phyloP scores from a whole-genome alignment of 305 asterid species.

The Fraxinus platypoda region DNA sequence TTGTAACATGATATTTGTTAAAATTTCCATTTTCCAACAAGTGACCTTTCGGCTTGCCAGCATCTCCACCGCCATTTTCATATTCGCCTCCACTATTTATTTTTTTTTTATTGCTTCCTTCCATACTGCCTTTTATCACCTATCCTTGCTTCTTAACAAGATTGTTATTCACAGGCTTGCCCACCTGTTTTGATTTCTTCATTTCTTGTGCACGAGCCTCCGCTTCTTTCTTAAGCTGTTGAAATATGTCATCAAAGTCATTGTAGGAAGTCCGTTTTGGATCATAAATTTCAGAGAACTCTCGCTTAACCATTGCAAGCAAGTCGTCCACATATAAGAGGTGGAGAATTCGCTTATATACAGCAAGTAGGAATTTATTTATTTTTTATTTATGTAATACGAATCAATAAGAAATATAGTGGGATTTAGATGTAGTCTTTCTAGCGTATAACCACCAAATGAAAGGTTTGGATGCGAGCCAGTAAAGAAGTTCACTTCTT shows the following conservation, averaged over 20 bases:
- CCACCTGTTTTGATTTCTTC: constrained; percentile 72
- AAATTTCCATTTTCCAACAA: constrained; percentile 51
- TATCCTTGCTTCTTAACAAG: constrained; percentile 70
- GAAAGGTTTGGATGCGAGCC: background rate
- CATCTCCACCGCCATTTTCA: constrained; percentile 60
- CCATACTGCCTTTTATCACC: constrained; percentile 49
- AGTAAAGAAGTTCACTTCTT: background rate
- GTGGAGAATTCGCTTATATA: constrained; percentile 84
- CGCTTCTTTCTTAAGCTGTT: constrained; percentile 88
- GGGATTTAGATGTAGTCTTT: background rate
- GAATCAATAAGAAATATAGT: constrained; percentile 1
- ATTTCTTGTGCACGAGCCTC: constrained; percentile 90
- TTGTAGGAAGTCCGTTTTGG: constrained; percentile 62
- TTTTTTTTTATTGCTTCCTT: constrained; percentile 76
- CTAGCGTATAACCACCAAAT: background rate
- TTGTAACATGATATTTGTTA: constrained; percentile 36
- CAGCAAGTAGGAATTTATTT: constrained; percentile 35
- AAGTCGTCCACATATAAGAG: constrained; percentile 87
- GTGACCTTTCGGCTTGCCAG: constrained; percentile 36
- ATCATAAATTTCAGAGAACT: constrained; percentile 71
- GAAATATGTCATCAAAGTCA: constrained; percentile 71
- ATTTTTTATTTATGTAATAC: background rate
- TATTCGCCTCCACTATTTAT: constrained; percentile 69
- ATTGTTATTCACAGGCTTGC: constrained; percentile 49
- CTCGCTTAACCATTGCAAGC: constrained; percentile 77